Evolutionary conservation across 495 filamentous ascomycete species (phyloP), one percentile per base, ranked within the genome.

Genomic region (Articulospora tetracladia): DNA sequence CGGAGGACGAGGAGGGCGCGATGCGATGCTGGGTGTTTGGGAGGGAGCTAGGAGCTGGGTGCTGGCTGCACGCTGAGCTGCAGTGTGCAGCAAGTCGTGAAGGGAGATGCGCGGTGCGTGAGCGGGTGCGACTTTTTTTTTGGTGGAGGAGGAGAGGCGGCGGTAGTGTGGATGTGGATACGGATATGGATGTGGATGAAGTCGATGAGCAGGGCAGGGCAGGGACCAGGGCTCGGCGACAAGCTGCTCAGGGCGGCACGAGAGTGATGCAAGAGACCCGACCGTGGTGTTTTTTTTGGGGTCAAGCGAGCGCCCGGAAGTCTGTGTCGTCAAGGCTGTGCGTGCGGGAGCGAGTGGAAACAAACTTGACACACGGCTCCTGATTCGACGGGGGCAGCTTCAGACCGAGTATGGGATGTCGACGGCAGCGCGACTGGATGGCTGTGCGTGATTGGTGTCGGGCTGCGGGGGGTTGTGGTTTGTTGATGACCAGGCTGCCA

Each of bases 31-130:
- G 10, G 47, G 47, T 47, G 41, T 6, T 47, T 6, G 41, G 7
- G 41, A 6, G 34, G 34, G n/a, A 39, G 34, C 34, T 10, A 39
- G 48, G 8, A 52, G 20, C 4, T 13, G 1, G 51, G 27, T 60
- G 66, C 34, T 61, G 55, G 56, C 32, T 61, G 59, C 59, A 65
- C 55, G 58, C 39, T 44, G 55, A 53, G 59, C 28, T 63, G 63
- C 58, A 63, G 63, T 55, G 60, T 61, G 52, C 54, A 58, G 53
- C 60, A 58, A 57, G 55, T 58, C 28, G 49, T 30, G 46, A 28
- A n/a, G n/a, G n/a, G n/a, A n/a, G 39, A 11, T 44, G 39, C n/a
- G 39, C 39, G 8, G 30, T 6, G 30, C 17, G 39, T 15, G 17
- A 44, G 17, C 39, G 39, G 39, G 39, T 44, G 39, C n/a, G 39